Evolutionary conservation across 2,329 filamentous ascomycete species (phyloP), one percentile per base, ranked within the genome.

Genomic region (Aspergillus unguis): DNA sequence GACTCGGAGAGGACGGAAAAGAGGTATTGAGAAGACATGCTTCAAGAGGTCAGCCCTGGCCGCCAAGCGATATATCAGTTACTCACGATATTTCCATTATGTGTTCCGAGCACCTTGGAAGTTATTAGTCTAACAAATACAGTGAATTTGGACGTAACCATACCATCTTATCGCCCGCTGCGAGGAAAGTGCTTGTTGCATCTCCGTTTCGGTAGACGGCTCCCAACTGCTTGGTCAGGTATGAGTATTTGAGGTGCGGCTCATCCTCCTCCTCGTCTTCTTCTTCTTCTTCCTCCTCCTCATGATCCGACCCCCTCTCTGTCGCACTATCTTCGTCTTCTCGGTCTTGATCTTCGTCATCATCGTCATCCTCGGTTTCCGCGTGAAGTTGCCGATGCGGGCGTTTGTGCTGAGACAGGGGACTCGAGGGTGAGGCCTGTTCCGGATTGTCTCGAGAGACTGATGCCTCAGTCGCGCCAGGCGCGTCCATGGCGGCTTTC

Each of bases 131-230:
- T 59, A 17, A 17, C 17, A 17, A 17, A 17, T n/a, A 70, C 48
- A 17, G 36, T 45, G 45, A 45, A 11, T 46, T 42, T 46, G 32
- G 33, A 37, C 3, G 25, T 8, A 32, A 5, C 11, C 77, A 64
- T 79, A 92, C 90, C 92, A 97, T 95, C 77, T 97, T 97, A 77
- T 99, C 92, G 48, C 92, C 92, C 37, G 88, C 88, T 45, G 95
- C 90, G 45, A 95, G 75, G 69, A 96, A 96, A 6, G 89, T 79
- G 71, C 92, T 96, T 27, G 92, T 96, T 62, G 91, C 90, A 80
- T 99, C 94, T 62, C 90, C 92, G 75, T 95, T 96, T 53, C 91
- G 86, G 75, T 99, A 99, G 32, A 96, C 83, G 40, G 87, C 78
- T 27, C 82, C 84, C 56, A 99, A 76, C 64, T 87, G 86, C 55